These are phyloP conservation scores for Tilletia walkeri DNA, from an alignment of 1,284 basidiomycete genomes.

Conservation along the genomic window DNA sequence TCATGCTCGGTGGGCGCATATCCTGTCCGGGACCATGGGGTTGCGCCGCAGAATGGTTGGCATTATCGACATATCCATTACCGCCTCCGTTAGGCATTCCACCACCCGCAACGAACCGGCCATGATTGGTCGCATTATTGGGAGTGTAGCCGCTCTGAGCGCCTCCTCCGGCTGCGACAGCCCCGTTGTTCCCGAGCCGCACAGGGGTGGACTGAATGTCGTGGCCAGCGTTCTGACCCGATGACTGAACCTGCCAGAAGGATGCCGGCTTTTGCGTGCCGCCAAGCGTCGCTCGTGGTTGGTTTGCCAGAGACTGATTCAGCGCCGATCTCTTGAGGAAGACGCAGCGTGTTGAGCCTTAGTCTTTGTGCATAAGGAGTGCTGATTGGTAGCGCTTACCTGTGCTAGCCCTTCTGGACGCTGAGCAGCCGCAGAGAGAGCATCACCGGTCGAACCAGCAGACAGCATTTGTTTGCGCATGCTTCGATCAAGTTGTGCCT, in stretches of 20 bases:
- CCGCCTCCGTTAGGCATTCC: no score
- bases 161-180: no score
- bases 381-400: not conserved
- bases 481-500: constrained; percentile 10
- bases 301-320: not conserved
- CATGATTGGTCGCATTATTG: no score
- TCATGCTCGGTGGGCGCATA: no score
- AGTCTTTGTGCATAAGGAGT: not conserved
- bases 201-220: no score
- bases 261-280: constrained; percentile 7
- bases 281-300: not conserved
- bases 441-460: not conserved
- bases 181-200: no score
- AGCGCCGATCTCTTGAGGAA: not conserved
- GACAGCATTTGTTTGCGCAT: constrained; percentile 9
- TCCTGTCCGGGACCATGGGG: no score
- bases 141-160: no score
- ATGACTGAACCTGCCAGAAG: constrained; percentile 1
- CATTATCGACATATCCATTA: no score
- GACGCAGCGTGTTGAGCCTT: no score
- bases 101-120: not conserved
- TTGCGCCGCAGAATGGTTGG: no score
- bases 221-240: no score
- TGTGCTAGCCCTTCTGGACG: not conserved
- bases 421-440: not conserved